Conservation (phyloP, 2,329 filamentous ascomycete genomes). For the Neonectria hederae region DNA sequence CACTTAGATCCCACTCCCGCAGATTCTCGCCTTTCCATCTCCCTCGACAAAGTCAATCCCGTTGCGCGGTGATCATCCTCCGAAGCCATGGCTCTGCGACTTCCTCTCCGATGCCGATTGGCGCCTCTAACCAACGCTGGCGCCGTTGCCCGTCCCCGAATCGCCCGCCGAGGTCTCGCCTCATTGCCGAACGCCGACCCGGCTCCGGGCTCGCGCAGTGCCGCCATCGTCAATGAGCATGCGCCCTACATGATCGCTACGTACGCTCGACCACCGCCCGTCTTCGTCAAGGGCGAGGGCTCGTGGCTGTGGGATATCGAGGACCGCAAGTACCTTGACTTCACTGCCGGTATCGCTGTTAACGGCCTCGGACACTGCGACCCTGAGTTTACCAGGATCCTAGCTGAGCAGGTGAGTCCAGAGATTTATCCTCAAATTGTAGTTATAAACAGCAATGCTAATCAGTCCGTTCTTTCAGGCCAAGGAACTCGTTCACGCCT, state of each 20-base stretch:
- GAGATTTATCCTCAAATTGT: not conserved
- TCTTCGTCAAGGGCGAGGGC: conserved; percentile 89
- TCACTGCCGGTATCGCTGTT: conserved; percentile 96
- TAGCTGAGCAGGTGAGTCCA: conserved; percentile 75
- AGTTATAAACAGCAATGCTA: not conserved
- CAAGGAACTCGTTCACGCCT: conserved; percentile 85
- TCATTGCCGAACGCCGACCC: conserved; percentile 75
- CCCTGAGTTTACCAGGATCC: conserved; percentile 75
- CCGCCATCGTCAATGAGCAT: conserved; percentile 77
- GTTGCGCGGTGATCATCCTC: not conserved
- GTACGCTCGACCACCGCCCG: conserved; percentile 87
- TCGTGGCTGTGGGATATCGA: conserved; percentile 92
- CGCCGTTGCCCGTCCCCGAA: conserved; percentile 38
- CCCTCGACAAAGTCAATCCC: not conserved
- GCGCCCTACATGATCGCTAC: conserved; percentile 94
- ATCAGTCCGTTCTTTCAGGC: conserved; percentile 52
- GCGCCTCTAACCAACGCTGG: conserved; percentile 40
- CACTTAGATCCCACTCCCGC: conserved; percentile 13
- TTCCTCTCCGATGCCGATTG: conserved; percentile 52
- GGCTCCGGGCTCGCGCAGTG: conserved; percentile 75
- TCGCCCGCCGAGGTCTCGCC: conserved; percentile 45
- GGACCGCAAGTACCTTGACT: conserved; percentile 89
- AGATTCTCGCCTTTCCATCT: not conserved
- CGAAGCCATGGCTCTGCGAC: conserved; percentile 52
- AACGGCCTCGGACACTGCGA: conserved; percentile 93